These are phyloP conservation scores for Jatropha multifida DNA, from an alignment of 441 rosid species.

Conservation along the genomic window DNA sequence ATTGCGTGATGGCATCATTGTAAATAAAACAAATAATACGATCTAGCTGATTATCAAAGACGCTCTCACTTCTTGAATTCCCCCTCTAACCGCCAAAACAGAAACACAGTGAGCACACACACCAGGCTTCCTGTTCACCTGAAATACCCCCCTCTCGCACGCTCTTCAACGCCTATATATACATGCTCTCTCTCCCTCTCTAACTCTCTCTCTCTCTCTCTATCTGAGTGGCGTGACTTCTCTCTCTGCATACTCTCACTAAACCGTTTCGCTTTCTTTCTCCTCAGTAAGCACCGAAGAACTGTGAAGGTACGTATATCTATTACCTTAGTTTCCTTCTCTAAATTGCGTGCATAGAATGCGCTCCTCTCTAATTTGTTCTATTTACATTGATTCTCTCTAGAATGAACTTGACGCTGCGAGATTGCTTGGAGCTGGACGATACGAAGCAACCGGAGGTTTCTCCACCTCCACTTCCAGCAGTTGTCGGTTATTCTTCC, in stretches of 20 bases:
- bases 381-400: neutral
- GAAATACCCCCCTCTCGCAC: neutral
- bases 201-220: neutral
- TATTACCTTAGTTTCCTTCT: neutral
- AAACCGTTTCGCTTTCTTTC: conserved; percentile 2
- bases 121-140: conserved; percentile 10
- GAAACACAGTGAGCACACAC: neutral
- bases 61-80: conserved; percentile 23
- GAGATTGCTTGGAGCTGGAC: neutral
- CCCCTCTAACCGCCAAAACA: conserved; percentile 28
- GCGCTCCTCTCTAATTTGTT: neutral
- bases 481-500: neutral
- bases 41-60: neutral
- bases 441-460: conserved; percentile 3
- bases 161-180: neutral
- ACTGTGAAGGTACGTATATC: neutral
- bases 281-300: neutral
- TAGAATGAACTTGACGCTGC: conserved; percentile 18
- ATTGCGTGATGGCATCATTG: conserved; percentile 6
- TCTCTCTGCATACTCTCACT: neutral
- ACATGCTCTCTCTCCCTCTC: neutral
- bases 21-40: neutral
- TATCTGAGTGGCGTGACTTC: neutral
- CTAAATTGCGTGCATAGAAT: neutral
- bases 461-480: neutral